These are phyloP conservation scores for Aspergillus avenaceus DNA, from an alignment of 495 filamentous ascomycete genomes.

Conservation along the genomic window DNA sequence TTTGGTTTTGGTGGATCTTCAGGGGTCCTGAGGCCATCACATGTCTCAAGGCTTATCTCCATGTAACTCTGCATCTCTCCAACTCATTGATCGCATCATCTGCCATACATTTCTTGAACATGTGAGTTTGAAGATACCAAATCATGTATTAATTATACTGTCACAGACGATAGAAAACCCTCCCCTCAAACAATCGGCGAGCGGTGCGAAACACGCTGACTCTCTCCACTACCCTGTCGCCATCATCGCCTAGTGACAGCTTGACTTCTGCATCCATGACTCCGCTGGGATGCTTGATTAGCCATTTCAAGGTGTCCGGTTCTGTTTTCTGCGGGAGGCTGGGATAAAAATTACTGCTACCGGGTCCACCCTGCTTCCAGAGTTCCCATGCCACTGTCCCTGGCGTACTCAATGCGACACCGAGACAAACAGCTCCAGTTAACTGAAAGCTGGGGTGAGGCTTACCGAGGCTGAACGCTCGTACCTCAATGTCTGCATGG, in stretches of 20 bases:
- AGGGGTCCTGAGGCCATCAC: background rate
- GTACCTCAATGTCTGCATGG: slow-evolving; percentile 5
- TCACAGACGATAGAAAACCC: background rate
- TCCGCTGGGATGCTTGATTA: slow-evolving; percentile 20
- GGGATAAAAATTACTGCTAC: no score
- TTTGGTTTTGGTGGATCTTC: background rate
- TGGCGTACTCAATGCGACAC: slow-evolving; percentile 19
- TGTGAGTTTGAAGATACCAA: no score
- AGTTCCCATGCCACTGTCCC: slow-evolving; percentile 26
- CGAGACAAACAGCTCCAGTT: slow-evolving; percentile 31
- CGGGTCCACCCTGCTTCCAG: background rate
- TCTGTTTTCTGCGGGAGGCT: slow-evolving; percentile 4
- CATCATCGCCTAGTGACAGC: background rate
- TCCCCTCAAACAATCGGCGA: slow-evolving; percentile 23
- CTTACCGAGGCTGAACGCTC: slow-evolving; percentile 30
- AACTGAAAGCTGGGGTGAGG: slow-evolving; percentile 29
- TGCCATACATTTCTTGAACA: no score
- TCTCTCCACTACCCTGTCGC: slow-evolving; percentile 11
- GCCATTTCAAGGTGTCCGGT: slow-evolving; percentile 5
- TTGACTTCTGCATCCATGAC: slow-evolving; percentile 18
- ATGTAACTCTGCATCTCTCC: background rate
- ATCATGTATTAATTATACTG: no score
- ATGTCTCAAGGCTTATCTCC: background rate
- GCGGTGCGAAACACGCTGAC: slow-evolving; percentile 29
- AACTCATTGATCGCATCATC: background rate